Conservation (phyloP, 768 basidiomycete genomes). For the Pleurotus sapidus region DNA sequence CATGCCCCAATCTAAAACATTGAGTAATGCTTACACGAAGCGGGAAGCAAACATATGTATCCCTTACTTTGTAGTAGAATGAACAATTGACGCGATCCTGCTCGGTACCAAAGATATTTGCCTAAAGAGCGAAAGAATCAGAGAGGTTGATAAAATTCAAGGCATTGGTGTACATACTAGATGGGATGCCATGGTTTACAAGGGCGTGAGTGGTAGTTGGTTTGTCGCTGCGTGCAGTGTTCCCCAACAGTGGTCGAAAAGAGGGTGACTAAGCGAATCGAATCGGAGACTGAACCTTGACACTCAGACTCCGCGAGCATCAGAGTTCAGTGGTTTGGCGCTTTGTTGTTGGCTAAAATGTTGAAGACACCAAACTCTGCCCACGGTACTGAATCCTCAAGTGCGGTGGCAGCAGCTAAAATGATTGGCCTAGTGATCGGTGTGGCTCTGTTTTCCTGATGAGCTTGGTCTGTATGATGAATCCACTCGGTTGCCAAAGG, state of each 20-base stretch:
- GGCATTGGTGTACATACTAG: slow-evolving; percentile 45
- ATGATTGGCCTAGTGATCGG: no score
- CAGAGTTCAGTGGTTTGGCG: no score
- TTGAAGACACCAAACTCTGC: no score
- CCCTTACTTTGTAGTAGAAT: slow-evolving; percentile 90
- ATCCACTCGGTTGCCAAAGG: no score
- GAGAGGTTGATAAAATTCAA: neutral
- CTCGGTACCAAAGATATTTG: slow-evolving; percentile 94
- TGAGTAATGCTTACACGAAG: neutral
- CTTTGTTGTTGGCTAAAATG: no score
- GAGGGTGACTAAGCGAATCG: slow-evolving; percentile 2
- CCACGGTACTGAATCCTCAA: no score
- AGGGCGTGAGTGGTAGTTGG: neutral
- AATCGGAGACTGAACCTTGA: neutral
- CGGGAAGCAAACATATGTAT: slow-evolving; percentile 9
- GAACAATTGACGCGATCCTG: slow-evolving; percentile 98
- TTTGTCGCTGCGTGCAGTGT: neutral
- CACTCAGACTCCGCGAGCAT: neutral
- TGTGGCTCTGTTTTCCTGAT: no score
- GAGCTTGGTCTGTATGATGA: no score
- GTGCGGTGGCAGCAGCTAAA: no score
- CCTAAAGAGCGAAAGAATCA: slow-evolving; percentile 38
- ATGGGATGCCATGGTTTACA: slow-evolving; percentile 63
- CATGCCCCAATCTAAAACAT: slow-evolving; percentile 88
- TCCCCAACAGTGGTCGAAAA: neutral